Percentiles rank a stretch among this genome's conserved stretches.
These are phyloP conservation scores for Gliomastix tumulicola DNA, from an alignment of 2,329 filamentous ascomycete species.

Conservation along the genomic window DNA sequence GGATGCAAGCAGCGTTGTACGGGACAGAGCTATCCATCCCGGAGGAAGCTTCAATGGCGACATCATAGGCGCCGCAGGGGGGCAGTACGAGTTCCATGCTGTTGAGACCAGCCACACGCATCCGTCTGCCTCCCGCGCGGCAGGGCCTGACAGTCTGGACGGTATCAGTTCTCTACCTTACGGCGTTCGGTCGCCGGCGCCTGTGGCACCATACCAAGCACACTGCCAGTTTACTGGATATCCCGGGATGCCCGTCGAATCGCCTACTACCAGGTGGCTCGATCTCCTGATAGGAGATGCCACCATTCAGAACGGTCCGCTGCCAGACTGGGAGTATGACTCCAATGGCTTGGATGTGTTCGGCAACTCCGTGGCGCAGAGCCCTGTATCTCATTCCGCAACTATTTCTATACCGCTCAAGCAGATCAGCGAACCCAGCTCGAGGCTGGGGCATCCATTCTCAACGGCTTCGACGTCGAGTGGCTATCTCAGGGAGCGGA, in stretches of 20 bases:
- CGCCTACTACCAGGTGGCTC: constrained; percentile 11
- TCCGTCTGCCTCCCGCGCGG: not conserved
- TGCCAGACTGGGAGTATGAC: constrained; percentile 6
- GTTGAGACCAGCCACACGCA: not conserved
- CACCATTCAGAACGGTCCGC: constrained; percentile 8
- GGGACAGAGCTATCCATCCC: too few relatives aligned
- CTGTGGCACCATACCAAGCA: not conserved
- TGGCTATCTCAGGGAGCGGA: too few relatives aligned
- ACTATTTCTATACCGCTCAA: not conserved
- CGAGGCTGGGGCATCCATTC: too few relatives aligned
- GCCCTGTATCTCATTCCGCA: constrained; percentile 1
- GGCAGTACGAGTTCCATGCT: too few relatives aligned
- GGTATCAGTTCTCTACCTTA: not conserved
- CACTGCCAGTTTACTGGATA: constrained; percentile 1
- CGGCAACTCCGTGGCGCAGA: constrained; percentile 1
- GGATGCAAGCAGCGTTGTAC: too few relatives aligned
- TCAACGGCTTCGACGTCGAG: too few relatives aligned
- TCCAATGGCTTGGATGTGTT: not conserved
- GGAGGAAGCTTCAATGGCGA: too few relatives aligned
- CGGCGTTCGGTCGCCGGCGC: not conserved
- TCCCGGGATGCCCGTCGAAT: constrained; percentile 11
- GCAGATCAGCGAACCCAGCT: not conserved
- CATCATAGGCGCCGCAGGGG: too few relatives aligned
- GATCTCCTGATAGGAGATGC: constrained; percentile 8
- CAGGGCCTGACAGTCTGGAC: not conserved